Evolutionary conservation across 805 yeast genomes (phyloP).

Genomic region (Zygoascus biomembranicola): DNA sequence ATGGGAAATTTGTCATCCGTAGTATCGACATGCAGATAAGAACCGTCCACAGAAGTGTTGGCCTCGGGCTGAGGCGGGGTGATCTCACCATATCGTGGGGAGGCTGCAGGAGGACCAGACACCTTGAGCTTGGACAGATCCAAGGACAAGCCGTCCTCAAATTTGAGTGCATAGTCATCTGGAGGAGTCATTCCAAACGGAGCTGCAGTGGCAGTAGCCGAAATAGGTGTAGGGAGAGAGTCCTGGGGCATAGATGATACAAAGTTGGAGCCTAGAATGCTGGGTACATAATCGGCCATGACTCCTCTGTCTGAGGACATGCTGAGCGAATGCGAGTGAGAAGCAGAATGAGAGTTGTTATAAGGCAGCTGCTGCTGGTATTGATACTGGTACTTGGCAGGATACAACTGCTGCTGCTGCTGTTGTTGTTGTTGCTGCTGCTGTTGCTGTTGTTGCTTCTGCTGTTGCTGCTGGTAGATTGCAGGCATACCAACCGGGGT

Average conservation of each 20-base stretch:
- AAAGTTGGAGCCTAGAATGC: neutral
- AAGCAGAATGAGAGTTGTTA: neutral
- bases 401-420: neutral
- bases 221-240: neutral
- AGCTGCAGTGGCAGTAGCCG: constrained; percentile 5
- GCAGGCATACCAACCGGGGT: neutral
- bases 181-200: constrained; percentile 11
- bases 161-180: constrained; percentile 5
- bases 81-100: constrained; percentile 4
- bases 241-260: constrained; percentile 1
- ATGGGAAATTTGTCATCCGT: constrained; percentile 29
- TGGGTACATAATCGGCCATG: neutral
- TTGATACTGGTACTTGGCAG: neutral
- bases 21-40: constrained; percentile 24
- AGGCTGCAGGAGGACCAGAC: neutral
- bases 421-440: constrained; percentile 4
- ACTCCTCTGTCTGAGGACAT: neutral
- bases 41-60: constrained; percentile 1
- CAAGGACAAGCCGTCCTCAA: neutral
- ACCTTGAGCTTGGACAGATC: constrained; percentile 7
- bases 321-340: constrained; percentile 5
- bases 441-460: neutral
- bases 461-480: neutral
- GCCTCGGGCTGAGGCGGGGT: constrained; percentile 4
- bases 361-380: neutral